These are phyloP conservation scores for Bipolaris zeicola DNA, from an alignment of 2,329 filamentous ascomycete genomes.

Conservation along the genomic window DNA sequence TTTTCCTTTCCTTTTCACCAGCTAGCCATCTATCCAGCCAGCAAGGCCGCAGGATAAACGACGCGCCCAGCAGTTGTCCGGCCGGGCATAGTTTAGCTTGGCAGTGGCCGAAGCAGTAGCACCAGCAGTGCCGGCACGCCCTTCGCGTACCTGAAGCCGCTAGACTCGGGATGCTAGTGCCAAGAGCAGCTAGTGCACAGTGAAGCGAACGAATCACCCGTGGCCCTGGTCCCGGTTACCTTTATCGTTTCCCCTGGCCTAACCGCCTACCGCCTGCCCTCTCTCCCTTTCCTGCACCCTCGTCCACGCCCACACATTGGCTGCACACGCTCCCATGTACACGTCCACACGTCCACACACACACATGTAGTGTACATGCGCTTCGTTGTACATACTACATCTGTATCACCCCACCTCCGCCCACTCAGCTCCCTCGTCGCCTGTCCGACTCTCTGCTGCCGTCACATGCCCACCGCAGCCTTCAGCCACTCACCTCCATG, in stretches of 20 bases:
- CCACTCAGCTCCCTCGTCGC: too few relatives aligned
- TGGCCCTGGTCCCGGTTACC: conserved; percentile 15
- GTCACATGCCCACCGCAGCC: too few relatives aligned
- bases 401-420: too few relatives aligned
- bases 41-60: not conserved
- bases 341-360: not conserved
- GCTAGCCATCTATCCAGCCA: not conserved
- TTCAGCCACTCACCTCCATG: too few relatives aligned
- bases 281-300: conserved; percentile 19
- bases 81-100: not conserved
- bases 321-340: not conserved
- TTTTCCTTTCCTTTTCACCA: not conserved
- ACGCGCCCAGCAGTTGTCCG: conserved; percentile 3
- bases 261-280: conserved; percentile 26
- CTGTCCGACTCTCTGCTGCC: too few relatives aligned
- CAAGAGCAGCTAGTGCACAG: not conserved
- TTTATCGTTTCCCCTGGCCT: conserved; percentile 22
- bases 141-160: conserved; percentile 27
- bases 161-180: conserved; percentile 16
- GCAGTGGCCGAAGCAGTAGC: conserved; percentile 24
- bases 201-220: conserved; percentile 29
- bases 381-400: too few relatives aligned
- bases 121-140: conserved; percentile 20
- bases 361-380: too few relatives aligned
- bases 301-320: conserved; percentile 1